Base-by-base conservation (phyloP, 257 asterid species). In the Solanum ossicruentum region DNA sequence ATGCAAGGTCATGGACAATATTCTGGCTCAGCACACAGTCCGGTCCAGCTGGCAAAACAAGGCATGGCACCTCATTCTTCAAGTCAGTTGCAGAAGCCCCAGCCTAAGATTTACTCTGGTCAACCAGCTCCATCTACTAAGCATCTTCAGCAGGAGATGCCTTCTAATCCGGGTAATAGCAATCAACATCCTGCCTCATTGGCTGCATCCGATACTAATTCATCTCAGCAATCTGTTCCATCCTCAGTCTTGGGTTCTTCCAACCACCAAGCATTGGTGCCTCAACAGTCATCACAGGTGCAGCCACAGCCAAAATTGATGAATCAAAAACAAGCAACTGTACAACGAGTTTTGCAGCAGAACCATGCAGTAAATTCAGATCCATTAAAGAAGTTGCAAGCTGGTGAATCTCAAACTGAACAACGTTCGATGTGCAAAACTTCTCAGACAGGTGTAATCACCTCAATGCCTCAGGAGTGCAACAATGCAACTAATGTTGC, bases 41-140 rank as follows among this genome's bases (percentile, higher is more conserved):
- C 91, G 84, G 89, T 79, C 65, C 93, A 86, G 85, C 87, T 89
- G 7, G 81, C 91, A 81, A 94, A 90, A 88, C 92, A 89, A 81
- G 80, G 84, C 65, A 65, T 84, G 86, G 75, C 92, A 86, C 91
- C 92, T 4, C 93, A 91, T 84, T 84, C 95, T 39, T 85, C 95
- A 61, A 92, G 88, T 87, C 95, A 89, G 81, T 70, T 90, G 75
- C 87, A 88, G 77, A 87, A 88, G 88, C 89, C 95, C 84, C 93
- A 86, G 89, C 90, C 90, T 84, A 93, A 92, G 85, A 88, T 55
- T n/a, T 87, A 87, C 89, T 82, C 97, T 83, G 91, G 88, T 84
- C 96, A 88, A 87, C 86, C 79, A 71, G 52, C 93, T 70, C 66
- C 91, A 41, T 84, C 93, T 49, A 69, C 93, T 8, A 93, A 90